A percentile compares a stretch with the other conserved stretches of the same genome.
Evolutionary conservation across 2,329 filamentous ascomycete genomes (phyloP).

Genomic region (Ploettnerulaceae sp.): DNA sequence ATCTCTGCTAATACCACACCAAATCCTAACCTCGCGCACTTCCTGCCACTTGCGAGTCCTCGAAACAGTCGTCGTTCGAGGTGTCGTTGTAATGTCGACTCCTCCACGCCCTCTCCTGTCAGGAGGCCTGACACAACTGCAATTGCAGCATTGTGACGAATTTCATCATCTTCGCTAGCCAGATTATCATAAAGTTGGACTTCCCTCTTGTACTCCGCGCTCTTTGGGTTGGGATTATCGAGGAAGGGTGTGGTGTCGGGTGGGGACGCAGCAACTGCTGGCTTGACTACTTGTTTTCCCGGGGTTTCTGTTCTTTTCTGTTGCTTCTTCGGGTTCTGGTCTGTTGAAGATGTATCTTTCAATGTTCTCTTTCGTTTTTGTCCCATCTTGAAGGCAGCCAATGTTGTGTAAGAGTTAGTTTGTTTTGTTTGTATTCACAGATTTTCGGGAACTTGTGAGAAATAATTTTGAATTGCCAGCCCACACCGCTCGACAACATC

Average conservation of each 20-base stretch:
- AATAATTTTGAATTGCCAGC: neutral
- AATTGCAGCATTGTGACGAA: slow-evolving; percentile 54
- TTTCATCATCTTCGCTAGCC: slow-evolving; percentile 51
- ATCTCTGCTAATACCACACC: slow-evolving; percentile 84
- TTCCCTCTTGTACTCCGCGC: slow-evolving; percentile 53
- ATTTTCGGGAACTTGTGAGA: too few relatives aligned
- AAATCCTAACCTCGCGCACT: slow-evolving; percentile 83
- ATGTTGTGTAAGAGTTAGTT: neutral
- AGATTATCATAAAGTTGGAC: slow-evolving; percentile 56
- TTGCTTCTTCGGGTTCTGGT: slow-evolving; percentile 27
- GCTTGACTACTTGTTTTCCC: slow-evolving; percentile 12
- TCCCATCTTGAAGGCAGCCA: slow-evolving; percentile 33
- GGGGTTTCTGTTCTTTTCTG: slow-evolving; percentile 21
- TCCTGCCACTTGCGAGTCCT: slow-evolving; percentile 83
- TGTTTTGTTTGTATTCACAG: too few relatives aligned
- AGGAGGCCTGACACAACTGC: slow-evolving; percentile 54
- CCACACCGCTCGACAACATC: neutral
- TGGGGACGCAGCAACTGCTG: slow-evolving; percentile 9
- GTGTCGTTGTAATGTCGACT: slow-evolving; percentile 52
- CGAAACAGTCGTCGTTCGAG: slow-evolving; percentile 69
- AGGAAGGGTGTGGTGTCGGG: slow-evolving; percentile 41
- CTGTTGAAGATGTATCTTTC: slow-evolving; percentile 22
- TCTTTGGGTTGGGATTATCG: slow-evolving; percentile 45
- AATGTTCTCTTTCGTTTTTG: slow-evolving; percentile 41
- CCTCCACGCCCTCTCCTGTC: slow-evolving; percentile 44